Evolutionary conservation across 352 stramenopile species (phyloP), one percentile per base, ranked within the genome.

Genomic region (Thalassiosira mediterranea): DNA sequence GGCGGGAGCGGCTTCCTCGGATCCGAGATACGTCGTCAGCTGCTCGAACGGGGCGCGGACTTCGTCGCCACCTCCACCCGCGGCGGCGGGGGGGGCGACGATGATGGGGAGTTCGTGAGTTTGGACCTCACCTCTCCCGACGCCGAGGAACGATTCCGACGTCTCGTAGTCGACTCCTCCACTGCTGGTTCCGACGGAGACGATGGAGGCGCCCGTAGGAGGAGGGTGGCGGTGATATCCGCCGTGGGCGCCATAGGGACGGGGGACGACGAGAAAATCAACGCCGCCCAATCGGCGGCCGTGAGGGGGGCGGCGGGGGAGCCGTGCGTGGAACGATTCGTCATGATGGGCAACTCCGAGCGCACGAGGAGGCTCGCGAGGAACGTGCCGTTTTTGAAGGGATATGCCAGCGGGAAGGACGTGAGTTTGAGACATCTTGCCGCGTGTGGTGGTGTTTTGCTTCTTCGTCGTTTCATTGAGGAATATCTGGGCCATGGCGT

Each of bases 1-100:
- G 65, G 65, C 25, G 56, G 65, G 1, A 75, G 53, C 23, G 65
- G 65, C n/a, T 75, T 75, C 31, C 56, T 75, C 7, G 65, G 65
- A 53, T 38, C 53, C 17, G 65, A 75, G 56, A 59, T 75, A 31
- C 10, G 53, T 44, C 13, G 31, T 13, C 65, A 75, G 21, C 29
- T 75, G 23, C 2, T 59, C 25, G 54, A 67, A 46, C 40, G 65
- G 29, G 56, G 56, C 4, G 46, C 68, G 5, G 29, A 51, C 31
- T 68, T 53, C 32, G 57, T 68, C 49, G 53, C 53, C 19, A 75
- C 65, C 3, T 46, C 53, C 15, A 75, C 65, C 26, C 29, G 19
- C 5, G 15, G 29, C 3, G 31, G 29, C 26, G 29, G 26, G 37
- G 23, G 15, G 5, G 28, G 28, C 28, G 51, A 59, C 26, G 51